phyloP scores from a whole-genome alignment of 371 early-diverging fungal genomes.

The Saksenaea vasiformis region DNA sequence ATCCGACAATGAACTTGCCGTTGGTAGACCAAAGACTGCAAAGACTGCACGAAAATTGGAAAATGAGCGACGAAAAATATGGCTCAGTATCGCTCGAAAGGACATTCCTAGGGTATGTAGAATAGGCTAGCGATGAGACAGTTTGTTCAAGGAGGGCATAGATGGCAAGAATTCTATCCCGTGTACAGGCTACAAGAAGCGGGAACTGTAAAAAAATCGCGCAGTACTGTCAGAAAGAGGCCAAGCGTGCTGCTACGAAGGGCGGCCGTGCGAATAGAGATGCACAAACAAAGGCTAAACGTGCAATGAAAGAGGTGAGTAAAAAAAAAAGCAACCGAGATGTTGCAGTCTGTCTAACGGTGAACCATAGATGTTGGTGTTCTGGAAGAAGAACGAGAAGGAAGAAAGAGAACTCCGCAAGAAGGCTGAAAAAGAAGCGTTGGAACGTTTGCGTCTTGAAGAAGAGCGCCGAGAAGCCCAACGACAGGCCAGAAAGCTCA shows the following conservation, averaged over 20 bases:
- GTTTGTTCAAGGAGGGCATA: slow-evolving; percentile 4
- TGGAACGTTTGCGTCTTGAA: slow-evolving; percentile 80
- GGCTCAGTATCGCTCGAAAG: slow-evolving; percentile 49
- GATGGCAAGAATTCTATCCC: slow-evolving; percentile 59
- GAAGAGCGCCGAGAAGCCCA: slow-evolving; percentile 90
- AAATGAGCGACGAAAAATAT: slow-evolving; percentile 36
- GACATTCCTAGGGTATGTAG: slow-evolving; percentile 46
- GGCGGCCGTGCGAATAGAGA: slow-evolving; percentile 47
- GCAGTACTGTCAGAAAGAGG: slow-evolving; percentile 61
- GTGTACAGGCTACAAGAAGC: slow-evolving; percentile 51
- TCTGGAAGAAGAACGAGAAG: slow-evolving; percentile 90
- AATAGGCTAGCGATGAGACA: not conserved
- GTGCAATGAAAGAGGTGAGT: slow-evolving; percentile 46
- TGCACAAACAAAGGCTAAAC: slow-evolving; percentile 45
- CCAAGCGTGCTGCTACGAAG: slow-evolving; percentile 50
- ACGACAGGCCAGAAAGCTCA: slow-evolving; percentile 93
- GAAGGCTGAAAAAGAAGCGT: slow-evolving; percentile 89
- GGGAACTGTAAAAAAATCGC: slow-evolving; percentile 66
- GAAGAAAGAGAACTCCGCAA: slow-evolving; percentile 90
- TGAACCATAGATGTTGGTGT: slow-evolving; percentile 65
- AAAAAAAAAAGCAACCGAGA: not conserved
- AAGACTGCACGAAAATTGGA: slow-evolving; percentile 24
- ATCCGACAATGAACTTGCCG: not conserved
- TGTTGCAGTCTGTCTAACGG: not conserved
- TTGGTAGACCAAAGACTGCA: slow-evolving; percentile 2